Base-by-base conservation (phyloP, 176 grass and related monocot genomes). In the Oryza glumipatula region DNA sequence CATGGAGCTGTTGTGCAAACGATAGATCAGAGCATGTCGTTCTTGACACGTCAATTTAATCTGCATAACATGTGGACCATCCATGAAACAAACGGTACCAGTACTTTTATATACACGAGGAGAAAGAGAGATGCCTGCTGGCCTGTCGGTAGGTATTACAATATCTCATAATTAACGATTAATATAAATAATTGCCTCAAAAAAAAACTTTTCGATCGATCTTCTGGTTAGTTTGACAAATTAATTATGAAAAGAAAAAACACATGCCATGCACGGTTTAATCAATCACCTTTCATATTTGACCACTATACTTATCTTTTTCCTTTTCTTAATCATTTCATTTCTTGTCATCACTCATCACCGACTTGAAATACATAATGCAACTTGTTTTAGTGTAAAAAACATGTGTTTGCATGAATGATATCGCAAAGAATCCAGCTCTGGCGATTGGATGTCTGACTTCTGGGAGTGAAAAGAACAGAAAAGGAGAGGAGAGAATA, bases 401-500 rank as follows among this genome's bases (percentile, higher is more conserved):
- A 69, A 36, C 56, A 61, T 61, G 56, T 61, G 21, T 22, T 0
- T 5, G 39, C 39, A 9, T 56, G 66, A 51, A 77, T 15, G 66
- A n/a, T 72, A 60, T 41, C 33, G 21, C 74, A 39, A 47, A 79
- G 39, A 45, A 80, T n/a, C 41, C 72, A 49, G 51, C 76, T 26
- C 64, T 6, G 54, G 47, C 74, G 61, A 22, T 44, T 54, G 45
- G 64, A 32, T 22, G 48, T 58, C 65, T 10, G 72, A 70, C 43
- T 33, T 12, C 9, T 86, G n/a, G 58, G 63, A 64, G 83, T 67
- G 82, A 89, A 81, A 28, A 73, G 47, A 67, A 11, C 46, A 45
- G 16, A 15, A 44, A 63, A 24, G 39, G 52, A 65, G 72, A 81
- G 68, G 69, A 12, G 39, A 63, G n/a, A 16, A 44, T 77, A 56